Conservation (phyloP, 352 stramenopile genomes). For the Blastocystis sp. region DNA sequence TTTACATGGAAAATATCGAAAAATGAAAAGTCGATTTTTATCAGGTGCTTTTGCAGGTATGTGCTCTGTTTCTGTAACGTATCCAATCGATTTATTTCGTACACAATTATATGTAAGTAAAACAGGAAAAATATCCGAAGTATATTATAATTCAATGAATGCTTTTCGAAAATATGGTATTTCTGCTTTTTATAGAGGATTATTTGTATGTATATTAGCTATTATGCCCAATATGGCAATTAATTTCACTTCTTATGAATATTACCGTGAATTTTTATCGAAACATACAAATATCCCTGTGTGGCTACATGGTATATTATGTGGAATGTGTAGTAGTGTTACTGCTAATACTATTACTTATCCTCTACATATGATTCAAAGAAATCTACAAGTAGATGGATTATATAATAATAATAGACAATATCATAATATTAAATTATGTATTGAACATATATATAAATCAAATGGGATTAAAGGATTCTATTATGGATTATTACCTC, state of each 20-base stretch:
- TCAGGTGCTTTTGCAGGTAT: conserved; percentile 28
- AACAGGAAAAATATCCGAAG: conserved; percentile 6
- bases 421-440: conserved; percentile 20
- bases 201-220: conserved; percentile 22
- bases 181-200: conserved; percentile 24
- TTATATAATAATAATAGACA: conserved; percentile 14
- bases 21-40: conserved; percentile 9
- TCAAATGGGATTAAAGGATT: conserved; percentile 13
- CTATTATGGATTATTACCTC: conserved; percentile 28
- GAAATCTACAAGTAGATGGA: conserved; percentile 26
- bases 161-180: background rate
- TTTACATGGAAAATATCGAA: background rate
- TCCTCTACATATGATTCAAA: conserved; percentile 30
- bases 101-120: conserved; percentile 34
- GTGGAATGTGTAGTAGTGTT: conserved; percentile 13
- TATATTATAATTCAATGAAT: conserved; percentile 4
- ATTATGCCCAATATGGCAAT: conserved; percentile 38
- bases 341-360: conserved; percentile 35
- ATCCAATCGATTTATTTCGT: conserved; percentile 35
- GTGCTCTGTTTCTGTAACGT: conserved; percentile 25
- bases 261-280: conserved; percentile 17
- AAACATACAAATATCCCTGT: conserved; percentile 17
- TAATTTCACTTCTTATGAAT: conserved; percentile 37
- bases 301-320: conserved; percentile 21
- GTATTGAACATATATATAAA: conserved; percentile 15